Conservation (phyloP, 129 eudicot genomes). For the Deinandra increscens region DNA sequence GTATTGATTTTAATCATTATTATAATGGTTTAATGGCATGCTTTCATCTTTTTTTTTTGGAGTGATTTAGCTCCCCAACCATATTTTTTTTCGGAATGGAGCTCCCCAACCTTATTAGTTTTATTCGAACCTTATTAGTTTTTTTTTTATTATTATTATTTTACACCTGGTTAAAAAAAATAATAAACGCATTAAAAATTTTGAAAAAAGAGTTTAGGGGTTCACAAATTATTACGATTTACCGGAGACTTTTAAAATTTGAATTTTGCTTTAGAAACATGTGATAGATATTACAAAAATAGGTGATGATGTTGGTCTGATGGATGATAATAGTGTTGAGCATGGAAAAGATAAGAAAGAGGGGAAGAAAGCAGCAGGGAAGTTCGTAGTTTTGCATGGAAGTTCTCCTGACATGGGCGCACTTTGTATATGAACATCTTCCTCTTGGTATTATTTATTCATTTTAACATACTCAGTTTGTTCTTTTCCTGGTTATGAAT, state of each 20-base stretch:
- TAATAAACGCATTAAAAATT: too few relatives aligned
- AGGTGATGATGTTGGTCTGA: conserved; percentile 4
- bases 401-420: conserved; percentile 76
- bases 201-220: not conserved
- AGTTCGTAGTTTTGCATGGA: conserved; percentile 34
- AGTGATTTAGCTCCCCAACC: not conserved
- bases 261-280: not conserved
- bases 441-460: not conserved
- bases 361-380: conserved; percentile 50
- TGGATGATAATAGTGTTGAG: conserved; percentile 33
- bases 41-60: not conserved
- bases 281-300: not conserved
- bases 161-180: not conserved
- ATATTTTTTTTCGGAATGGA: too few relatives aligned
- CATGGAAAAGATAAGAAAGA: conserved; percentile 62
- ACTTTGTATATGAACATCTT: conserved; percentile 61
- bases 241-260: not conserved
- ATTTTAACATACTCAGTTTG: not conserved
- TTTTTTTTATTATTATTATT: too few relatives aligned
- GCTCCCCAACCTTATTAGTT: too few relatives aligned
- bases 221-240: not conserved
- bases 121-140: too few relatives aligned
- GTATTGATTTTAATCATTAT: conserved; percentile 11
- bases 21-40: not conserved
- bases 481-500: conserved; percentile 11